phyloP scores from a whole-genome alignment of 2,329 filamentous ascomycete genomes.

The Fusarium hostae region DNA sequence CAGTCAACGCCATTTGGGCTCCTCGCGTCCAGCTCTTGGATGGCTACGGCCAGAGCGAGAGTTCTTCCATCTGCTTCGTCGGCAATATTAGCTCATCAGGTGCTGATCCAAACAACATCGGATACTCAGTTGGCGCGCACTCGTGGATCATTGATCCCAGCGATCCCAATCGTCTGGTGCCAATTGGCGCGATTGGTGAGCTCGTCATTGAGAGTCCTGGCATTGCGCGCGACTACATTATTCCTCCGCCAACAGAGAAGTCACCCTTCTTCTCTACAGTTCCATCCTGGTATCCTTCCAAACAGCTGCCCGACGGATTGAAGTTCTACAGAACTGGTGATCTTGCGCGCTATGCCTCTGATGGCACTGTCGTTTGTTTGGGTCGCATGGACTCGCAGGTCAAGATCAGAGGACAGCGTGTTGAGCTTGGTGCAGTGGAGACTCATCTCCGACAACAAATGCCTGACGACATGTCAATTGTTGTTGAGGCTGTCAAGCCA shows the following conservation, averaged over 20 bases:
- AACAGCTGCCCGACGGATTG: not conserved
- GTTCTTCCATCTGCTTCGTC: slow-evolving; percentile 12
- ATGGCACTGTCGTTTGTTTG: slow-evolving; percentile 56
- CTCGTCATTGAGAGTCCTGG: slow-evolving; percentile 38
- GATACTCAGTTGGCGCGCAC: slow-evolving; percentile 4
- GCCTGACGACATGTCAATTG: not conserved
- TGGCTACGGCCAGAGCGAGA: slow-evolving; percentile 51
- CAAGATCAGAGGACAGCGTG: slow-evolving; percentile 66
- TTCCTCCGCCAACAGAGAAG: not conserved
- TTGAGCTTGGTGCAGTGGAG: slow-evolving; percentile 52
- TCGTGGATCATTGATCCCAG: slow-evolving; percentile 28
- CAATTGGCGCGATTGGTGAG: slow-evolving; percentile 33
- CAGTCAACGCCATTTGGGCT: not conserved
- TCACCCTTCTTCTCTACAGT: not conserved
- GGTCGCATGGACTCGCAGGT: slow-evolving; percentile 68
- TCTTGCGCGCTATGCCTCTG: slow-evolving; percentile 54
- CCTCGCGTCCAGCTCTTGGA: slow-evolving; percentile 49
- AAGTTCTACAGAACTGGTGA: slow-evolving; percentile 61
- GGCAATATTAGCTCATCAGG: not conserved
- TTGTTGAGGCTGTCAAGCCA: not conserved
- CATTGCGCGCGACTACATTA: slow-evolving; percentile 29
- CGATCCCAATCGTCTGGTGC: not conserved
- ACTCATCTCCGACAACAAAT: not conserved
- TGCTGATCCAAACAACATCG: slow-evolving; percentile 20
- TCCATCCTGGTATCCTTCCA: not conserved